phyloP scores from a whole-genome alignment of 1,284 basidiomycete genomes.

The Ganoderma lingzhi region DNA sequence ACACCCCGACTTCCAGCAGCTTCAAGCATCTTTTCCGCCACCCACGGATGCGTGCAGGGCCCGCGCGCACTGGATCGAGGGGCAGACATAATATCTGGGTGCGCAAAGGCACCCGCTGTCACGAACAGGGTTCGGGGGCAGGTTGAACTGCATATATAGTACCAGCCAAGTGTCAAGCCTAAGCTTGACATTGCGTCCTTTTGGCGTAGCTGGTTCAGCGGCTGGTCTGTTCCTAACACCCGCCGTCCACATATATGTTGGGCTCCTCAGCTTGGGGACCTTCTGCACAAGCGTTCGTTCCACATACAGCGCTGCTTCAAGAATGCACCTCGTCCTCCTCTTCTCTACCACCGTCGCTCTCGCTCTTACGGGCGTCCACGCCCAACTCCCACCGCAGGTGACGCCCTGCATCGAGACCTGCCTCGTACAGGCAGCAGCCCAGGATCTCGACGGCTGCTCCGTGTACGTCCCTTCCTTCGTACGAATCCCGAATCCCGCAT shows the following conservation, averaged over 20 bases:
- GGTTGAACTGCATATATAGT: too few relatives aligned
- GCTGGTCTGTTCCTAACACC: too few relatives aligned
- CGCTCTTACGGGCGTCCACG: neutral
- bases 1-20: neutral
- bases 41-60: neutral
- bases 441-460: slow-evolving; percentile 1
- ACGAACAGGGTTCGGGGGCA: too few relatives aligned
- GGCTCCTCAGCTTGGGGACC: neutral
- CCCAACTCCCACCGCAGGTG: neutral
- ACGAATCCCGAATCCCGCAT: too few relatives aligned
- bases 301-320: neutral
- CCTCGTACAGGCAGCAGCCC: neutral
- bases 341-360: neutral
- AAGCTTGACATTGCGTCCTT: too few relatives aligned
- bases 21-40: neutral
- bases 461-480: slow-evolving; percentile 6
- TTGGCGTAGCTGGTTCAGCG: too few relatives aligned
- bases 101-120: too few relatives aligned
- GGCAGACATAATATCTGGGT: neutral
- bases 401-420: slow-evolving; percentile 5
- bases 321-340: neutral
- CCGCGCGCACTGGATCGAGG: neutral
- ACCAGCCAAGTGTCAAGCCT: too few relatives aligned
- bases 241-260: neutral
- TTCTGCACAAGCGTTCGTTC: neutral